These are phyloP conservation scores for Chlamydomonas sphaeroides DNA, from an alignment of 139 green algal species.

Conservation along the genomic window DNA sequence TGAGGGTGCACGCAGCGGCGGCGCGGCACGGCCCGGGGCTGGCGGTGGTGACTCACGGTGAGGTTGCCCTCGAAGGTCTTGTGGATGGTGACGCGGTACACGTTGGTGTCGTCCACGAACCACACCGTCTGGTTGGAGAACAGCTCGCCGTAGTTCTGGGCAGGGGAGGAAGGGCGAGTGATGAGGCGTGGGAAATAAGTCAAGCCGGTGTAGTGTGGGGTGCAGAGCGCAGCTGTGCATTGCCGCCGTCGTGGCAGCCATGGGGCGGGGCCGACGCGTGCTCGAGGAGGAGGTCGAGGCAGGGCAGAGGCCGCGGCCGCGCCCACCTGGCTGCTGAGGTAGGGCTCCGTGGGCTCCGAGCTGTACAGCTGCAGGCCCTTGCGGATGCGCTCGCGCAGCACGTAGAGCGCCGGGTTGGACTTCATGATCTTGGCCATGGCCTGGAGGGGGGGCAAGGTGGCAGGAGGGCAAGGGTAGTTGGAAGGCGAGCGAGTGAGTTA, in stretches of 20 bases:
- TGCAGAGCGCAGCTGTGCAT: too few relatives aligned
- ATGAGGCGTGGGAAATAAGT: not conserved
- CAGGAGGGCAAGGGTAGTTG: too few relatives aligned
- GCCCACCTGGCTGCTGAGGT: slow-evolving; percentile 83
- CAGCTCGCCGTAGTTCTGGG: slow-evolving; percentile 99
- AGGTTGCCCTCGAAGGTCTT: slow-evolving; percentile 99
- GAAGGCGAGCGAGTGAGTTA: too few relatives aligned
- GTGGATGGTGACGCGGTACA: slow-evolving; percentile 99
- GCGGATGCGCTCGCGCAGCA: slow-evolving; percentile 97
- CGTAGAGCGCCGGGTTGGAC: slow-evolving; percentile 98
- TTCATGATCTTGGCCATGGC: slow-evolving; percentile 99
- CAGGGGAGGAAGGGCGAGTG: not conserved
- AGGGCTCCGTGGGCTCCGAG: slow-evolving; percentile 99
- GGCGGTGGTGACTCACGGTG: slow-evolving; percentile 34
- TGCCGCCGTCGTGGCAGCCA: too few relatives aligned
- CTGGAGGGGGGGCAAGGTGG: too few relatives aligned
- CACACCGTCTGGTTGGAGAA: slow-evolving; percentile 99
- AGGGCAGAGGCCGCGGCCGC: too few relatives aligned
- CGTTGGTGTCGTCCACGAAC: slow-evolving; percentile 99
- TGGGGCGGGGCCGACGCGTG: too few relatives aligned
- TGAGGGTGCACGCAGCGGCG: too few relatives aligned
- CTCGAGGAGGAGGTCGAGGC: too few relatives aligned
- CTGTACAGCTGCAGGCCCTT: slow-evolving; percentile 99
- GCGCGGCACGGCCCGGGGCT: too few relatives aligned
- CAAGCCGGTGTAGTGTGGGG: too few relatives aligned